phyloP scores from a whole-genome alignment of 129 eudicot species.

The Calendula officinalis region DNA sequence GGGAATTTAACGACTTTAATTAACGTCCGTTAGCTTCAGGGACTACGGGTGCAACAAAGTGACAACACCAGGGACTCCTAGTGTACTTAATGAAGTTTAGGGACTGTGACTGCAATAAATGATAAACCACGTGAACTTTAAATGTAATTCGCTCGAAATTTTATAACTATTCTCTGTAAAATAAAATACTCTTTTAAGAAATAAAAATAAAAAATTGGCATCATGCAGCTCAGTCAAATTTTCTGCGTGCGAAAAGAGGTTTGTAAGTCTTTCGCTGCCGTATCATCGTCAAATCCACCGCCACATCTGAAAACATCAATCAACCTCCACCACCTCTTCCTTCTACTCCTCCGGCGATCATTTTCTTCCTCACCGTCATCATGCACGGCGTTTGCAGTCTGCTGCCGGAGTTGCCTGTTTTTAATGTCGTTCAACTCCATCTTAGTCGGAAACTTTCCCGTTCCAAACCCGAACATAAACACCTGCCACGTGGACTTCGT shows the following conservation, averaged over 20 bases:
- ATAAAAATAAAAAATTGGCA: neutral
- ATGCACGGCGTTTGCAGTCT: neutral
- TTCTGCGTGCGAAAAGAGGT: slow-evolving; percentile 15
- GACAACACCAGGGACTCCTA: too few species aligned
- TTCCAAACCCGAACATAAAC: slow-evolving; percentile 36
- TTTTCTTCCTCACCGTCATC: slow-evolving; percentile 4
- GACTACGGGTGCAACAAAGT: too few species aligned
- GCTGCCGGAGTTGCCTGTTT: slow-evolving; percentile 43
- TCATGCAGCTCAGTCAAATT: neutral
- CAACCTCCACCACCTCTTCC: slow-evolving; percentile 32
- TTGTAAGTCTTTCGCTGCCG: slow-evolving; percentile 3
- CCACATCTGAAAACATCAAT: slow-evolving; percentile 47
- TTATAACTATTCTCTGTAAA: too few species aligned
- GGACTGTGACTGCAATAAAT: too few species aligned
- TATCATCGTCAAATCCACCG: slow-evolving; percentile 27
- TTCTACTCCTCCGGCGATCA: slow-evolving; percentile 6
- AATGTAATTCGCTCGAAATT: too few species aligned
- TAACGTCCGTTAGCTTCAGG: too few species aligned
- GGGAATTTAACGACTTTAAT: too few species aligned
- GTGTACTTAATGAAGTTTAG: too few species aligned
- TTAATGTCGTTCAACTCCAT: slow-evolving; percentile 48
- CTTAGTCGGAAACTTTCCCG: slow-evolving; percentile 25
- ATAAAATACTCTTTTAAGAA: neutral
- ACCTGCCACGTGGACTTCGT: slow-evolving; percentile 36
- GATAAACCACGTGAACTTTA: too few species aligned